phyloP scores from a whole-genome alignment of 805 yeast species.

The Brettanomyces custersianus region DNA sequence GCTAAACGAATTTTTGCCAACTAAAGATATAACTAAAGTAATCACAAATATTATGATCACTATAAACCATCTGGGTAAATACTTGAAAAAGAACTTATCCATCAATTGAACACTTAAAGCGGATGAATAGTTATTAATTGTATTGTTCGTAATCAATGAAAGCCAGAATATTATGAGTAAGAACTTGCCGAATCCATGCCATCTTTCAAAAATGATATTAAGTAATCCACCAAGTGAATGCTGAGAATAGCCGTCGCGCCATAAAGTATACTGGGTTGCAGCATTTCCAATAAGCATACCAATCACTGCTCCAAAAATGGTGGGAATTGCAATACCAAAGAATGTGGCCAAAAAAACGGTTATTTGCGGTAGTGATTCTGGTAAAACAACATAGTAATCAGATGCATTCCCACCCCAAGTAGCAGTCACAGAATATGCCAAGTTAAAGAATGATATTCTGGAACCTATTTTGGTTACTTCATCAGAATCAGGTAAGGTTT shows the following conservation, averaged over 20 bases:
- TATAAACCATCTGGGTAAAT: constrained; percentile 73
- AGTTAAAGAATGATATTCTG: constrained; percentile 62
- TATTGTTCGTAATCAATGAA: constrained; percentile 74
- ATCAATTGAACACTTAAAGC: constrained; percentile 70
- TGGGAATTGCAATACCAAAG: constrained; percentile 59
- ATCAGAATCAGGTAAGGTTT: constrained; percentile 14
- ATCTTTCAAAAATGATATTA: constrained; percentile 52
- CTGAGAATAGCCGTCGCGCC: constrained; percentile 45
- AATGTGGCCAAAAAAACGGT: constrained; percentile 55
- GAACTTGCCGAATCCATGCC: constrained; percentile 76
- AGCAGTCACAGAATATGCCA: constrained; percentile 69
- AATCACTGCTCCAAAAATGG: constrained; percentile 65
- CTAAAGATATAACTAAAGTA: constrained; percentile 63
- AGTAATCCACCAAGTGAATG: constrained; percentile 74
- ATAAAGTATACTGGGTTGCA: constrained; percentile 47
- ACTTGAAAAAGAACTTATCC: constrained; percentile 39
- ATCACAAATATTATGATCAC: constrained; percentile 53
- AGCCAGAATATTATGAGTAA: constrained; percentile 59
- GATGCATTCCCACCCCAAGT: constrained; percentile 88
- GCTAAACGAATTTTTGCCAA: constrained; percentile 65
- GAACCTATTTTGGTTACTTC: constrained; percentile 48
- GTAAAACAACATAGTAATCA: constrained; percentile 76
- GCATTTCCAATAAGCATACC: constrained; percentile 65
- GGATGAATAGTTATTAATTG: constrained; percentile 72
- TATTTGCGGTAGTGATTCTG: constrained; percentile 53